Evolutionary conservation across 257 asterid genomes (phyloP).

Genomic region (Nicotiana undulata): DNA sequence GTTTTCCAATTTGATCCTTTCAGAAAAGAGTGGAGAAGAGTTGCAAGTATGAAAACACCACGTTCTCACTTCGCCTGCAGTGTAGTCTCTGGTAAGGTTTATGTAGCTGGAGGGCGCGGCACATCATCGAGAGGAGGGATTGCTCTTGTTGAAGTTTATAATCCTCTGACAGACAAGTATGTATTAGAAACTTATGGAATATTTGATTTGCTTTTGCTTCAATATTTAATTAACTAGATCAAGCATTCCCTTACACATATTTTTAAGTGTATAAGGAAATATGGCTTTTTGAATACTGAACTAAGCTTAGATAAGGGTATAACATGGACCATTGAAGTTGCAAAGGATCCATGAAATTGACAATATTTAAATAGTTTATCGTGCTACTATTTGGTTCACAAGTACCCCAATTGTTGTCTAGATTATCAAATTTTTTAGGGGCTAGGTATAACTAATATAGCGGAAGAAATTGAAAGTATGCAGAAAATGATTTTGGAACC

Average conservation of each 20-base stretch:
- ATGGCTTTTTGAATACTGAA: neutral
- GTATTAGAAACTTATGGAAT: slow-evolving; percentile 1
- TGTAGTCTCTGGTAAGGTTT: slow-evolving; percentile 7
- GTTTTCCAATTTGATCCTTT: slow-evolving; percentile 6
- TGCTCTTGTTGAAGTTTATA: slow-evolving; percentile 1
- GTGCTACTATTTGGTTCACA: neutral
- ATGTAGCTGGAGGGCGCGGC: slow-evolving; percentile 8
- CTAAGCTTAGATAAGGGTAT: neutral
- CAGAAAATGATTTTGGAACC: neutral
- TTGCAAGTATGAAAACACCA: slow-evolving; percentile 8
- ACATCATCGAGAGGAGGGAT: neutral
- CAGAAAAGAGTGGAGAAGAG: neutral
- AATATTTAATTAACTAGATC: neutral
- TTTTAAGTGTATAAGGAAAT: neutral
- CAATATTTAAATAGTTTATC: neutral
- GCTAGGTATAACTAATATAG: neutral
- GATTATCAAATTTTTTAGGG: neutral
- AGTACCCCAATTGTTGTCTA: neutral
- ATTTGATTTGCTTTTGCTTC: neutral
- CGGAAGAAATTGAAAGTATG: neutral
- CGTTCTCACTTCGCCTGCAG: slow-evolving; percentile 6
- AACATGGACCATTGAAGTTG: neutral
- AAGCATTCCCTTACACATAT: neutral
- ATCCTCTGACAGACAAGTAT: slow-evolving; percentile 1
- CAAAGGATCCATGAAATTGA: neutral